A percentile compares a stretch with the other conserved stretches of the same genome.
phyloP scores from a whole-genome alignment of 352 stramenopile species.

The Pythium sukuiense region DNA sequence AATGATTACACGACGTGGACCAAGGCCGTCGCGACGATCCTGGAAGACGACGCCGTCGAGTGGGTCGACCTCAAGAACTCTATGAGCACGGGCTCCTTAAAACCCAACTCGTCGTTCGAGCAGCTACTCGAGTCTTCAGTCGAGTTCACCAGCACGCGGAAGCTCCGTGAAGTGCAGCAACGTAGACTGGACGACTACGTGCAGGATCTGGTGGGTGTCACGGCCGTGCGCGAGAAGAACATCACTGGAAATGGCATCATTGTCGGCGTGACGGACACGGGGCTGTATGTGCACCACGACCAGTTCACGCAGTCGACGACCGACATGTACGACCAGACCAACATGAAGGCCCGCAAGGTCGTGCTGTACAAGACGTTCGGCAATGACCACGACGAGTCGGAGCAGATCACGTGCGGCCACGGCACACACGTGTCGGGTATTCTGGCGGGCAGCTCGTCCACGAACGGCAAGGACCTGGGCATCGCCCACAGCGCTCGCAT shows the following conservation, averaged over 20 bases:
- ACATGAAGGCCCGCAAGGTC: slow-evolving; percentile 70
- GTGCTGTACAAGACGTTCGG: slow-evolving; percentile 83
- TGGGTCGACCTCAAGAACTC: slow-evolving; percentile 66
- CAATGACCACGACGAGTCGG: slow-evolving; percentile 65
- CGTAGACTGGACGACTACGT: slow-evolving; percentile 57
- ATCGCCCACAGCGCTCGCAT: slow-evolving; percentile 80
- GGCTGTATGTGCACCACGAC: slow-evolving; percentile 77
- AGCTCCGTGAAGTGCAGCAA: background rate
- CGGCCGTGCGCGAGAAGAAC: slow-evolving; percentile 54
- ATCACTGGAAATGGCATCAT: slow-evolving; percentile 66
- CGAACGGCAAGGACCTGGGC: slow-evolving; percentile 45
- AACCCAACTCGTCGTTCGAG: slow-evolving; percentile 36
- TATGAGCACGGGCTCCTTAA: slow-evolving; percentile 42
- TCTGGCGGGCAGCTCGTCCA: slow-evolving; percentile 62
- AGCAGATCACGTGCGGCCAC: slow-evolving; percentile 70
- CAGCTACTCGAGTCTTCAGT: slow-evolving; percentile 35
- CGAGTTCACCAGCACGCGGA: background rate
- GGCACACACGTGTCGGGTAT: slow-evolving; percentile 89
- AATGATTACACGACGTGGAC: slow-evolving; percentile 67
- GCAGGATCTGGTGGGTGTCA: slow-evolving; percentile 56
- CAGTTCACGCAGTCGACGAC: slow-evolving; percentile 67
- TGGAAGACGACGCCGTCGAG: slow-evolving; percentile 62
- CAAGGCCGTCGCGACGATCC: slow-evolving; percentile 41
- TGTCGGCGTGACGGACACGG: slow-evolving; percentile 75
- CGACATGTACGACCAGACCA: slow-evolving; percentile 54